These are phyloP conservation scores for Trichophyton rubrum DNA, from an alignment of 2,329 filamentous ascomycete genomes.

Conservation along the genomic window DNA sequence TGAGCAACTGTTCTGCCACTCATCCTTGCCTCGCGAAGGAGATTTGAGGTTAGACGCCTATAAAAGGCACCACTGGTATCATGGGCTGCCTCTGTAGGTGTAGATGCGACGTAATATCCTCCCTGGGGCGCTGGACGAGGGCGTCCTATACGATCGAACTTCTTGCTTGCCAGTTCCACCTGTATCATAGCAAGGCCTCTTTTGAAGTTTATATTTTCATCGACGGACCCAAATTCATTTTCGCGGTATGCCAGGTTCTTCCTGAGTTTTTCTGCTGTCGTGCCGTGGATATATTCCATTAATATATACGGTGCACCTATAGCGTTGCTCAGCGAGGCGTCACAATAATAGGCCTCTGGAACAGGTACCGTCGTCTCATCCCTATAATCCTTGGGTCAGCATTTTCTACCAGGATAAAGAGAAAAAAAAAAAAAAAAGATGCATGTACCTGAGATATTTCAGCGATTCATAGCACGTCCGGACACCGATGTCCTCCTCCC, in stretches of 20 bases:
- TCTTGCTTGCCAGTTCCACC: conserved; percentile 5
- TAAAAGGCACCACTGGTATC: not conserved
- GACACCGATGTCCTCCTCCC: not conserved
- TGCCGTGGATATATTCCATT: conserved; percentile 9
- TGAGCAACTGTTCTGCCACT: not conserved
- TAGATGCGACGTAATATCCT: not conserved
- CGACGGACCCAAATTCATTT: not conserved
- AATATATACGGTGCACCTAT: conserved; percentile 6
- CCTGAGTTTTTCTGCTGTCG: not conserved
- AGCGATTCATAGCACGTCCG: not conserved
- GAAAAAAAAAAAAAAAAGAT: not conserved
- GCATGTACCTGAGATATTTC: not conserved
- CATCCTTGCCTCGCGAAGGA: not conserved
- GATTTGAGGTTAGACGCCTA: not conserved
- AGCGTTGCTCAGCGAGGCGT: conserved; percentile 1
- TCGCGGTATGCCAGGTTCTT: not conserved
- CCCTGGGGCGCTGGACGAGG: not conserved
- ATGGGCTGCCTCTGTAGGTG: too few species aligned
- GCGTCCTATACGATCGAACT: conserved; percentile 6
- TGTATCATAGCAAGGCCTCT: conserved; percentile 7
- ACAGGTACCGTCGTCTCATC: conserved; percentile 6
- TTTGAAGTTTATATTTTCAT: conserved; percentile 1
- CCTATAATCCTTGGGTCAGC: not conserved
- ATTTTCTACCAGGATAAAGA: not conserved
- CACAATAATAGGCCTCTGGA: conserved; percentile 4